Evolutionary conservation across 148 eudicot genomes (phyloP), one percentile per base, ranked within the genome.

Genomic region (Chenopodium album): DNA sequence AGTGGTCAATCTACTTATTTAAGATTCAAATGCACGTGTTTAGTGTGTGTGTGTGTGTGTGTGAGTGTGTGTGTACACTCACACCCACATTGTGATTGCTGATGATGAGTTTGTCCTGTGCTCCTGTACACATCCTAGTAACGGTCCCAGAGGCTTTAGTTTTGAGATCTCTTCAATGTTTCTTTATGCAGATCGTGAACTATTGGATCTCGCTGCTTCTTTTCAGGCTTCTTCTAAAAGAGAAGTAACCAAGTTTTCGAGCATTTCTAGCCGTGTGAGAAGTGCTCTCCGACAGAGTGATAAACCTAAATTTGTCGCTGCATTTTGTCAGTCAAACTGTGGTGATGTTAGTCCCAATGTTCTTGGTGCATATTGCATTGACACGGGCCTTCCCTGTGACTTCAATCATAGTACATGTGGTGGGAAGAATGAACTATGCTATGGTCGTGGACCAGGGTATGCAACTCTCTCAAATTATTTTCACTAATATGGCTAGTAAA

Each of bases 291-390:
- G 92, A 85, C 90, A 84, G 82, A 89, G 88, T 23, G 87, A 90
- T 47, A 93, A 88, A 79, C 98, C 99, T 31, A 84, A 75, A 75
- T 95, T 95, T 85, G 94, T 95, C 56, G 84, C 99, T 78, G 98
- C 99, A 66, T 95, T 95, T 88, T 95, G 98, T 82, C 99, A 95
- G 83, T 76, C 97, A 78, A 95, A 95, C 83, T 94, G 99, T 71
- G 99, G 99, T 47, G 99, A 95, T 87, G 99, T 95, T 85, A 95
- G 98, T 78, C 99, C 99, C 59, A 95, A 95, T 87, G 92, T 90
- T 83, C 93, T 95, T 32, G 99, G 99, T 74, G 88, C 99, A 80
- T 95, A 93, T 88, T 95, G 99, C 88, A 89, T 68, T 31, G 98
- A 95, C 87, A 93, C 97, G 12, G 97, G 94, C 73, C 86, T 91